Conservation (phyloP, 805 yeast genomes). For the Lipomyces sp. region DNA sequence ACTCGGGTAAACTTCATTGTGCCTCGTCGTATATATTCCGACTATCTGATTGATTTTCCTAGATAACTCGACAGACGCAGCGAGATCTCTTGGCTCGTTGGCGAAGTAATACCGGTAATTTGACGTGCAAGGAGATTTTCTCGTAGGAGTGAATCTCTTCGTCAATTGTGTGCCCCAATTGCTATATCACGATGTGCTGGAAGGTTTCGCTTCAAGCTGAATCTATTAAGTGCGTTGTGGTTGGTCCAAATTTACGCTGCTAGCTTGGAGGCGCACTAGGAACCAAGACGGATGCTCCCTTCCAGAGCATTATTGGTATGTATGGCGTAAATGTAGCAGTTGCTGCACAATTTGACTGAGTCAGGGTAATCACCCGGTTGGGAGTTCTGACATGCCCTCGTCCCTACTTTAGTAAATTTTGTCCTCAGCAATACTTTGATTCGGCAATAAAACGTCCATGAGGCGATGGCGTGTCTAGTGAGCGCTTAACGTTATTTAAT, state of each 20-base stretch:
- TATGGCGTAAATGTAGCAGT: too few species aligned
- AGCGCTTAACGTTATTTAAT: not conserved
- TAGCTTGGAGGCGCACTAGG: not conserved
- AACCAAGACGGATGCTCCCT: not conserved
- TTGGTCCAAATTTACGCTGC: not conserved
- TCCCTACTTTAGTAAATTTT: not conserved
- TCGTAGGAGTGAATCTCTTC: not conserved
- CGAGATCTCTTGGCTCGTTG: not conserved
- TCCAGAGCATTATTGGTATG: too few species aligned
- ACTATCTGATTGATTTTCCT: not conserved
- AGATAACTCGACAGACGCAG: not conserved
- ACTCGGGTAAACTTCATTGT: slow-evolving; percentile 20
- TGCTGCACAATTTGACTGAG: too few species aligned
- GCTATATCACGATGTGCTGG: not conserved
- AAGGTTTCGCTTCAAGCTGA: not conserved
- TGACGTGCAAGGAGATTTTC: not conserved
- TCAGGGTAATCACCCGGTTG: not conserved
- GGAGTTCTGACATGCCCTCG: not conserved
- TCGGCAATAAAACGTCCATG: not conserved
- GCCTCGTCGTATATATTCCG: not conserved
- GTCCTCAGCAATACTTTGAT: not conserved
- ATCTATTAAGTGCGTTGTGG: not conserved
- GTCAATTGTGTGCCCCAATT: not conserved
- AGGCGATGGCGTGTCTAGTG: not conserved
- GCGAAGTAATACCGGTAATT: not conserved